Conservation (phyloP, 1,284 basidiomycete genomes). For the Pseudozyma sp. region DNA sequence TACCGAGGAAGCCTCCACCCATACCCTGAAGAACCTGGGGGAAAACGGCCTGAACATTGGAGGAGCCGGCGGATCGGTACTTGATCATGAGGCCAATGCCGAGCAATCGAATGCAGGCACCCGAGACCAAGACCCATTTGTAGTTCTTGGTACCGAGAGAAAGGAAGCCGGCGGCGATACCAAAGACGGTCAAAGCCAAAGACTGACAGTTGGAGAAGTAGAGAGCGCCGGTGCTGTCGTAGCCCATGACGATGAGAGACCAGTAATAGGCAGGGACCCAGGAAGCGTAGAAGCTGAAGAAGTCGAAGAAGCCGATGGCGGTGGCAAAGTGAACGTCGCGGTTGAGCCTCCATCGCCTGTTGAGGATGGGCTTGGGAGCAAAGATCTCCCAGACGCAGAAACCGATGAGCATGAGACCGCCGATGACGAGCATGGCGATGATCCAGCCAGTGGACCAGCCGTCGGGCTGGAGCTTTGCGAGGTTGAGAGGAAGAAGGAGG, state of each 20-base stretch:
- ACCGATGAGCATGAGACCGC: slow-evolving; percentile 53
- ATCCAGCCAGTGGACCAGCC: slow-evolving; percentile 62
- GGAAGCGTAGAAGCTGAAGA: slow-evolving; percentile 61
- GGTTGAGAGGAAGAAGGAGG: slow-evolving; percentile 60
- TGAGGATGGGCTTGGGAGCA: slow-evolving; percentile 62
- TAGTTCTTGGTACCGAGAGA: slow-evolving; percentile 60
- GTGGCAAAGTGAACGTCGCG: slow-evolving; percentile 63
- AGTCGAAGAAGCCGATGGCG: slow-evolving; percentile 66
- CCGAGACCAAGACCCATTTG: slow-evolving; percentile 62
- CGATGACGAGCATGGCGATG: slow-evolving; percentile 64
- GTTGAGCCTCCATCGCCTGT: slow-evolving; percentile 61
- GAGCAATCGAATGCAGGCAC: slow-evolving; percentile 59
- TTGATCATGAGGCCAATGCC: slow-evolving; percentile 67
- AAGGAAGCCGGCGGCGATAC: slow-evolving; percentile 61
- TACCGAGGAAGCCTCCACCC: slow-evolving; percentile 65
- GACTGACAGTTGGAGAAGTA: slow-evolving; percentile 66
- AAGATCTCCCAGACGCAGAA: slow-evolving; percentile 57
- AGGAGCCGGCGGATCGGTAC: slow-evolving; percentile 55
- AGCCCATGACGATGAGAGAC: slow-evolving; percentile 50
- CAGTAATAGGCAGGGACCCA: slow-evolving; percentile 60
- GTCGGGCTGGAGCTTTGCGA: slow-evolving; percentile 42
- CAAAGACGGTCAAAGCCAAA: slow-evolving; percentile 63
- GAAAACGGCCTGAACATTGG: slow-evolving; percentile 62
- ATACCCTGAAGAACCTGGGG: slow-evolving; percentile 66
- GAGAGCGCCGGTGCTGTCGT: slow-evolving; percentile 25